A percentile compares a stretch with the other conserved stretches of the same genome.
These are phyloP conservation scores for Globisporangium cederbergense DNA, from an alignment of 352 stramenopile species.

Conservation along the genomic window DNA sequence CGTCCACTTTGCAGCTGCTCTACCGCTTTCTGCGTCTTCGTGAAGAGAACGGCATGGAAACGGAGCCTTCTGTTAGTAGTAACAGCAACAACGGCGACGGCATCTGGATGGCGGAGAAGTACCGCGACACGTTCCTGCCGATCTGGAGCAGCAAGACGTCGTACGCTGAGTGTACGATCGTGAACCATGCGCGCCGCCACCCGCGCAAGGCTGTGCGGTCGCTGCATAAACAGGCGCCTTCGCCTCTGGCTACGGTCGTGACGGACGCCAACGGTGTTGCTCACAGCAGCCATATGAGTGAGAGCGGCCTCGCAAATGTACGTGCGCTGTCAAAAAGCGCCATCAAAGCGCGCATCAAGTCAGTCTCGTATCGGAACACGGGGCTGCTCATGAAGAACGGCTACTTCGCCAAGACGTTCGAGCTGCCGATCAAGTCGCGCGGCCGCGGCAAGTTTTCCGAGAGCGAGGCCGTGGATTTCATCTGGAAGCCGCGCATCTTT, in stretches of 20 bases:
- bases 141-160: slow-evolving; percentile 63
- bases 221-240: slow-evolving; percentile 46
- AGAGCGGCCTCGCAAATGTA: background rate
- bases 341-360: slow-evolving; percentile 33
- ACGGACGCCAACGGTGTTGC: slow-evolving; percentile 21
- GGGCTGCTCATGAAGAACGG: slow-evolving; percentile 48
- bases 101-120: slow-evolving; percentile 45
- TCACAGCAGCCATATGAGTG: slow-evolving; percentile 6
- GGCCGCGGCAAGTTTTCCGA: slow-evolving; percentile 16
- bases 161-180: slow-evolving; percentile 52
- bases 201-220: slow-evolving; percentile 35
- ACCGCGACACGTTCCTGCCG: slow-evolving; percentile 57
- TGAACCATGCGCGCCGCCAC: slow-evolving; percentile 19
- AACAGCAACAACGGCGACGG: background rate
- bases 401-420: slow-evolving; percentile 35
- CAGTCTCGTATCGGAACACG: slow-evolving; percentile 47
- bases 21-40: slow-evolving; percentile 48
- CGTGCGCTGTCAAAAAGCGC: slow-evolving; percentile 6
- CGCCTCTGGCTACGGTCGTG: slow-evolving; percentile 37
- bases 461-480: slow-evolving; percentile 23
- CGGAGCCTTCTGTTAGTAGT: background rate
- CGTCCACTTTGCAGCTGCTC: slow-evolving; percentile 29
- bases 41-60: slow-evolving; percentile 53
- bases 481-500: slow-evolving; percentile 47
- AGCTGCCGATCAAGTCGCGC: slow-evolving; percentile 24